Percentiles rank a stretch among this genome's conserved stretches.
phyloP scores from a whole-genome alignment of 208 protist species.

The Crithidia acanthocephali region DNA sequence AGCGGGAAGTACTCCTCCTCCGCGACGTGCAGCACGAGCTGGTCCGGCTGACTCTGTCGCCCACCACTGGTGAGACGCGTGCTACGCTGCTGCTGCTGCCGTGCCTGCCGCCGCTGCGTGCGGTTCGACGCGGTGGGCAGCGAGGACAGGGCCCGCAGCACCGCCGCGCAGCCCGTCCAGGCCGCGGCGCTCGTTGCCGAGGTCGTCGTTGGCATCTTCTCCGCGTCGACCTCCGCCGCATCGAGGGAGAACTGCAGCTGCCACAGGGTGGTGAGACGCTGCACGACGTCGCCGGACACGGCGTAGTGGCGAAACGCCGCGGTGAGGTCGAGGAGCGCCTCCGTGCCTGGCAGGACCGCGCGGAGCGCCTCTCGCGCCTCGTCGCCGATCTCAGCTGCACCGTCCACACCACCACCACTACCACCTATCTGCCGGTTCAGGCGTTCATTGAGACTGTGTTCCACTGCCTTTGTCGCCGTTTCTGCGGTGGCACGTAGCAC shows the following conservation, averaged over 20 bases:
- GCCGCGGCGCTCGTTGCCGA: not conserved
- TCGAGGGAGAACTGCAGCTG: constrained; percentile 27
- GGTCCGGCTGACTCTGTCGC: not conserved
- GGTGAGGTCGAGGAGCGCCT: constrained; percentile 50
- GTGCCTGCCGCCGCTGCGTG: constrained; percentile 23
- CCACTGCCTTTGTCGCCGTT: no score
- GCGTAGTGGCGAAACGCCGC: constrained; percentile 58
- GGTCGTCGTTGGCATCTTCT: not conserved
- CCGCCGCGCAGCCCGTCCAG: constrained; percentile 7
- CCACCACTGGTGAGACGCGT: not conserved
- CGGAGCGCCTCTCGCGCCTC: not conserved
- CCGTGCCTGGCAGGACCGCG: not conserved
- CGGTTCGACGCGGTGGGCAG: constrained; percentile 9
- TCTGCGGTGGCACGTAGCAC: constrained; percentile 26
- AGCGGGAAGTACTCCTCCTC: constrained; percentile 62
- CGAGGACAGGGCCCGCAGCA: constrained; percentile 25
- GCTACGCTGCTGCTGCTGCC: constrained; percentile 3
- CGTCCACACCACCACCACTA: no score
- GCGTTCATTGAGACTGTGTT: no score
- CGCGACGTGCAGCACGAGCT: constrained; percentile 19
- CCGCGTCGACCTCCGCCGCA: no score
- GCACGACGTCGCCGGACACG: constrained; percentile 62
- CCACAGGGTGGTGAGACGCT: constrained; percentile 62
- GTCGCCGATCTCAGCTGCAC: not conserved
- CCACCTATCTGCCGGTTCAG: no score